phyloP scores from a whole-genome alignment of 2,329 filamentous ascomycete genomes.

The Alternaria hordeiaustralica region DNA sequence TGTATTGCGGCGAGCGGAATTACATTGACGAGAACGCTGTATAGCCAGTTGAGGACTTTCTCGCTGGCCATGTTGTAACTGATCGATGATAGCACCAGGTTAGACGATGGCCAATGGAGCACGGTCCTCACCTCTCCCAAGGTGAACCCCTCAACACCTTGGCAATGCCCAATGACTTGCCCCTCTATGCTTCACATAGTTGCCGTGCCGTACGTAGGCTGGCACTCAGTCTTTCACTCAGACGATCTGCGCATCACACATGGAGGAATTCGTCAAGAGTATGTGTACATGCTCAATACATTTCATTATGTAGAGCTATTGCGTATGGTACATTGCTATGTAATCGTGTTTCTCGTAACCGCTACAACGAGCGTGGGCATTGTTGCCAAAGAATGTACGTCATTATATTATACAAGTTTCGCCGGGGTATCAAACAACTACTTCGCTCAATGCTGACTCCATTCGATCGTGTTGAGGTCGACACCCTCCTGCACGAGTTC shows the following conservation, averaged over 20 bases:
- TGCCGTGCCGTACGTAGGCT: background rate
- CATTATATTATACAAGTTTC: slow-evolving; percentile 33
- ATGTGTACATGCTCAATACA: slow-evolving; percentile 4
- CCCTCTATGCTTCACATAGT: background rate
- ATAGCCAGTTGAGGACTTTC: slow-evolving; percentile 92
- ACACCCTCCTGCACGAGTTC: slow-evolving; percentile 97
- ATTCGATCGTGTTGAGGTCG: slow-evolving; percentile 94
- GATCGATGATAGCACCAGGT: slow-evolving; percentile 52
- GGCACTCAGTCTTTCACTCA: background rate
- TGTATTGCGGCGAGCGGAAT: background rate
- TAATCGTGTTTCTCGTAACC: slow-evolving; percentile 25
- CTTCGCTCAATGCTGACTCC: slow-evolving; percentile 83
- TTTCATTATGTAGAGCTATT: slow-evolving; percentile 12
- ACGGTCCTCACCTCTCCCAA: slow-evolving; percentile 1
- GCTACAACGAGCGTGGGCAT: slow-evolving; percentile 35
- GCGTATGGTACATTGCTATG: slow-evolving; percentile 23
- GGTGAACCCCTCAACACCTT: slow-evolving; percentile 25
- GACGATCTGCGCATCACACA: background rate
- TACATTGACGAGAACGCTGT: slow-evolving; percentile 76
- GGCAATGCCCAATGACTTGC: slow-evolving; percentile 15
- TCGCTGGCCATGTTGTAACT: slow-evolving; percentile 70
- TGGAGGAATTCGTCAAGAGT: background rate
- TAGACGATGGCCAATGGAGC: background rate
- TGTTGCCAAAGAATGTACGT: slow-evolving; percentile 13
- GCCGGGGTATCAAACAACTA: slow-evolving; percentile 19